phyloP scores from a whole-genome alignment of 371 early-diverging fungal genomes.

The Globomyces sp. region DNA sequence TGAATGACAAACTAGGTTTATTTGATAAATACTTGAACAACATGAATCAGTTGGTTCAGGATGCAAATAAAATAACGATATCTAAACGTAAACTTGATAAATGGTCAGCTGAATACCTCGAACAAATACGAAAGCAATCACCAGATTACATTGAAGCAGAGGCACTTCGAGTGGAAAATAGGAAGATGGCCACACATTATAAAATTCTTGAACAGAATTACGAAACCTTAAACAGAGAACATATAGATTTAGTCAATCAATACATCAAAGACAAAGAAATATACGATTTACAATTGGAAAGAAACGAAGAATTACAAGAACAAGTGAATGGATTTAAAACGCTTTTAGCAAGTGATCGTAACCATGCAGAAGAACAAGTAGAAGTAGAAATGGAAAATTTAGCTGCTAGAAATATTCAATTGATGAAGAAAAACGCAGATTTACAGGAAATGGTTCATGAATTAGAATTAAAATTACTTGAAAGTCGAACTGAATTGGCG shows the following conservation, averaged over 20 bases:
- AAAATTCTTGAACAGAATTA: constrained; percentile 59
- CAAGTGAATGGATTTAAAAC: constrained; percentile 42
- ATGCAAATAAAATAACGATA: constrained; percentile 73
- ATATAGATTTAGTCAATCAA: constrained; percentile 64
- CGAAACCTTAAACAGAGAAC: constrained; percentile 66
- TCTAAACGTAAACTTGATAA: constrained; percentile 63
- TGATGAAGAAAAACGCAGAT: constrained; percentile 66
- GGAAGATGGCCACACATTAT: constrained; percentile 61
- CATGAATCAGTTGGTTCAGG: constrained; percentile 66
- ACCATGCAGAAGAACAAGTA: constrained; percentile 66
- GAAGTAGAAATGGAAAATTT: constrained; percentile 77
- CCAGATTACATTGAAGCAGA: constrained; percentile 70
- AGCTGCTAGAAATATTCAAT: constrained; percentile 72
- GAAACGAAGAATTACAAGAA: constrained; percentile 19
- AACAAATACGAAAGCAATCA: constrained; percentile 60
- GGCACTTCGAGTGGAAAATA: constrained; percentile 64
- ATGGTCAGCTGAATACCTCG: constrained; percentile 64
- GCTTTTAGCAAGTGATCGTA: constrained; percentile 48
- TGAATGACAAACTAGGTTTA: constrained; percentile 48
- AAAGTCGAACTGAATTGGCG: constrained; percentile 68
- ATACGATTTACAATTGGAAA: constrained; percentile 47
- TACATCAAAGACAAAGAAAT: constrained; percentile 46
- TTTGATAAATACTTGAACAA: constrained; percentile 60
- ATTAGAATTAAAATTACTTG: constrained; percentile 69
- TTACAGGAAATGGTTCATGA: constrained; percentile 73